Conservation (phyloP, 2,329 filamentous ascomycete genomes). For the Juglanconis sp. region DNA sequence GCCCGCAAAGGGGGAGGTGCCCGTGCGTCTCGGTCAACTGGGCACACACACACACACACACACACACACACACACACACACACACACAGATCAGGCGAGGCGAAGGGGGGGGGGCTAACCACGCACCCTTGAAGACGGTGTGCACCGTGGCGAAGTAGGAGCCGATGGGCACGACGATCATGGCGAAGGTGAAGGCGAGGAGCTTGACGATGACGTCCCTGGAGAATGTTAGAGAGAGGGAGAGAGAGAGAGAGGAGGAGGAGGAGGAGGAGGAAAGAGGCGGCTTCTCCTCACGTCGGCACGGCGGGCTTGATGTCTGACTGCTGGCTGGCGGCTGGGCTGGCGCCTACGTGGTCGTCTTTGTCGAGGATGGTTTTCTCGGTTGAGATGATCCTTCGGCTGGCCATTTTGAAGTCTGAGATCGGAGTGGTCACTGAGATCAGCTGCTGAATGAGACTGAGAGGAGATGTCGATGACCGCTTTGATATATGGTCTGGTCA, state of each 20-base stretch:
- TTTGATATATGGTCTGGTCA: no score
- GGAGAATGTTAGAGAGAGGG: background rate
- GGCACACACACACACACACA: background rate
- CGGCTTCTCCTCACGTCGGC: constrained; percentile 59
- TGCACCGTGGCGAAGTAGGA: constrained; percentile 83
- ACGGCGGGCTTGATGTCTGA: constrained; percentile 81
- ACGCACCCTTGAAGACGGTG: constrained; percentile 70
- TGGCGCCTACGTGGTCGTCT: constrained; percentile 44
- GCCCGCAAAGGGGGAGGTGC: constrained; percentile 84
- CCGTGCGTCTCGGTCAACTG: constrained; percentile 30
- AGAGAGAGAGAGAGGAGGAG: background rate
- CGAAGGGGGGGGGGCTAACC: background rate
- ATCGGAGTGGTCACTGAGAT: background rate
- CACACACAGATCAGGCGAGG: background rate
- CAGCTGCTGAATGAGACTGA: background rate
- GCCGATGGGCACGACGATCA: constrained; percentile 82
- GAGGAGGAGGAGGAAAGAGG: constrained; percentile 5
- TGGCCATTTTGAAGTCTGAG: constrained; percentile 54
- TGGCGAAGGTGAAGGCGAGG: constrained; percentile 83
- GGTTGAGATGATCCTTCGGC: constrained; percentile 60
- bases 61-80: background rate
- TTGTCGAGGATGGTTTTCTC: constrained; percentile 67
- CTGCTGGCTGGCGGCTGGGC: constrained; percentile 45
- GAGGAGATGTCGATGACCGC: background rate
- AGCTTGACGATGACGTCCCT: constrained; percentile 88